Evolutionary conservation across 306 rosid species (phyloP).

Genomic region (Begonia fuchsioides): DNA sequence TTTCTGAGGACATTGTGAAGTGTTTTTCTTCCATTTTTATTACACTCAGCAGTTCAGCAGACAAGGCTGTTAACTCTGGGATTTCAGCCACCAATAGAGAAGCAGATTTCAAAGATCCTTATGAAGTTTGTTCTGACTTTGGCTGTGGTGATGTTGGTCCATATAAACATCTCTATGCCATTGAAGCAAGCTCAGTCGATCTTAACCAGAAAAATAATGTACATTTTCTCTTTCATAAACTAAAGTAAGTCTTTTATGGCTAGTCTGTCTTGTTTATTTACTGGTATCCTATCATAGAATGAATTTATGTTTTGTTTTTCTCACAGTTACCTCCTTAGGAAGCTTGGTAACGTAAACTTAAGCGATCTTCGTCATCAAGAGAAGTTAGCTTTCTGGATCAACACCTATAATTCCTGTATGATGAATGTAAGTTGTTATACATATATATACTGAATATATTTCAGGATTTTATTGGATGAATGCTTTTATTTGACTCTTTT

Average conservation of each 20-base stretch:
- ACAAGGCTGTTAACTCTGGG: slow-evolving; percentile 17
- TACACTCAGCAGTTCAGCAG: slow-evolving; percentile 43
- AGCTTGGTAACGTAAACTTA: slow-evolving; percentile 62
- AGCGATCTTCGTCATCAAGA: slow-evolving; percentile 81
- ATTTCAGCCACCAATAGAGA: slow-evolving; percentile 15
- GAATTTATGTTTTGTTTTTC: slow-evolving; percentile 4
- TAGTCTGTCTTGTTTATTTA: too few relatives aligned
- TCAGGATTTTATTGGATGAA: too few relatives aligned
- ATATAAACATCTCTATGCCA: slow-evolving; percentile 41
- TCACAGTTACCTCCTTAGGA: slow-evolving; percentile 54
- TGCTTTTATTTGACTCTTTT: too few relatives aligned
- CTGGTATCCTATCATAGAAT: background rate
- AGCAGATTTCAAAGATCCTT: slow-evolving; percentile 54
- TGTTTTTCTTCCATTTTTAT: slow-evolving; percentile 53
- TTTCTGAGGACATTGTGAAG: slow-evolving; percentile 65
- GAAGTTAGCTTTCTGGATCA: slow-evolving; percentile 97
- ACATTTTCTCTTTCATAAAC: slow-evolving; percentile 46
- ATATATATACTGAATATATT: too few relatives aligned
- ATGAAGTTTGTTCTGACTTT: slow-evolving; percentile 35
- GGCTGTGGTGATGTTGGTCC: slow-evolving; percentile 46
- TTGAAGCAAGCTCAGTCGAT: slow-evolving; percentile 53
- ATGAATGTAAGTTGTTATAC: slow-evolving; percentile 42
- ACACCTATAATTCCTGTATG: slow-evolving; percentile 86
- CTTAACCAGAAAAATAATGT: slow-evolving; percentile 43
- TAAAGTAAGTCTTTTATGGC: slow-evolving; percentile 40